A percentile compares a stretch with the other conserved stretches of the same genome.
Evolutionary conservation across 345 rosid genomes (phyloP).

Genomic region (Bruguiera gymnorhiza): DNA sequence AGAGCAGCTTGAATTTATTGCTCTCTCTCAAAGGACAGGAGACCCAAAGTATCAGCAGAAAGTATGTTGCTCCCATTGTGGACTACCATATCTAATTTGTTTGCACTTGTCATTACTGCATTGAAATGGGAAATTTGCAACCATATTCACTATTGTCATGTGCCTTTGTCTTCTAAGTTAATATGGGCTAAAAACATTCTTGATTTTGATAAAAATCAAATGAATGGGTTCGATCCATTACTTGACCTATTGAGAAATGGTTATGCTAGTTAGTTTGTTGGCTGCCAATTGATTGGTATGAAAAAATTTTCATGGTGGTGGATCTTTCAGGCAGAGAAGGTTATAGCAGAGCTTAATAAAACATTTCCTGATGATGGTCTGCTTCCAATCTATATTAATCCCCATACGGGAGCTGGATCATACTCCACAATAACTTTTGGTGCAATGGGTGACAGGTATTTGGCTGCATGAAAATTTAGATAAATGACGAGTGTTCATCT

Average conservation of each 20-base stretch:
- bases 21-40: slow-evolving; percentile 96
- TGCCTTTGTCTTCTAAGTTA: not conserved
- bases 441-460: slow-evolving; percentile 99
- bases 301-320: not conserved
- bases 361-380: slow-evolving; percentile 89
- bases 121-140: not conserved
- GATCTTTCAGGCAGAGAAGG: slow-evolving; percentile 74
- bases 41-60: slow-evolving; percentile 89
- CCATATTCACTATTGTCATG: too few relatives aligned
- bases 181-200: not conserved
- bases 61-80: slow-evolving; percentile 36
- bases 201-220: not conserved
- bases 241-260: too few relatives aligned
- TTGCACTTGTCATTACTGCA: not conserved
- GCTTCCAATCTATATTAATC: slow-evolving; percentile 84
- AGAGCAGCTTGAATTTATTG: slow-evolving; percentile 94
- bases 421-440: slow-evolving; percentile 86
- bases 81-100: not conserved
- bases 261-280: slow-evolving; percentile 1
- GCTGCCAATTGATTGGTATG: slow-evolving; percentile 1
- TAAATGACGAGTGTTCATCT: not conserved
- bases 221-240: too few relatives aligned
- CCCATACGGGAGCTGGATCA: slow-evolving; percentile 52
- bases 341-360: slow-evolving; percentile 61
- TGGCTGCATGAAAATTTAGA: slow-evolving; percentile 3